Conservation (phyloP, 345 rosid genomes). For the Conringia planisiliqua region DNA sequence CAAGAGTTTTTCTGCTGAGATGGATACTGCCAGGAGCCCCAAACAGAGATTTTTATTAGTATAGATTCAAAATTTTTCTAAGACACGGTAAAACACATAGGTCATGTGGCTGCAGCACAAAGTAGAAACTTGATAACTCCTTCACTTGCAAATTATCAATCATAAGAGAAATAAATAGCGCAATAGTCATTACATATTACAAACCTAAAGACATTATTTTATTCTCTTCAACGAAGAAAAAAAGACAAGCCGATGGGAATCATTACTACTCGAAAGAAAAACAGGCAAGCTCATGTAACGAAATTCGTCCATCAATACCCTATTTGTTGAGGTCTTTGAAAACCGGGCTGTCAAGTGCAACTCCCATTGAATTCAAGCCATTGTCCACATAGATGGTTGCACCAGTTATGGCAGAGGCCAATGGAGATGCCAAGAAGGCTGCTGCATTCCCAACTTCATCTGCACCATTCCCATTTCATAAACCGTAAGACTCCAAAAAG, state of each 20-base stretch:
- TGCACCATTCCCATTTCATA: conserved; percentile 31
- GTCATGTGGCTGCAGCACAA: not conserved
- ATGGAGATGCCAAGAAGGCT: conserved; percentile 86
- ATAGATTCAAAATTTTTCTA: not conserved
- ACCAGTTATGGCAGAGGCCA: conserved; percentile 91
- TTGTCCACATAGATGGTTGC: conserved; percentile 88
- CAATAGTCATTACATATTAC: not conserved
- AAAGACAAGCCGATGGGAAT: not conserved
- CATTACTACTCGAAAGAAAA: conserved; percentile 5
- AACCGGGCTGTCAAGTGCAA: conserved; percentile 82
- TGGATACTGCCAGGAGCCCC: too few species aligned
- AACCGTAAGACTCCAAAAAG: not conserved
- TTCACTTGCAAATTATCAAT: not conserved
- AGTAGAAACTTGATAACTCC: not conserved
- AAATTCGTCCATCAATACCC: not conserved
- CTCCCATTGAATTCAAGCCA: conserved; percentile 95
- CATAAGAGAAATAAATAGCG: not conserved
- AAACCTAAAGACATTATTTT: conserved; percentile 4
- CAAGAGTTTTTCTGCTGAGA: too few species aligned
- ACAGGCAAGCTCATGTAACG: not conserved
- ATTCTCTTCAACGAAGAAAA: not conserved
- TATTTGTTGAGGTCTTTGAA: conserved; percentile 72
- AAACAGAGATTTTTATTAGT: too few species aligned
- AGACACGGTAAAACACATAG: not conserved
- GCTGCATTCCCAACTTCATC: conserved; percentile 96